Conservation (phyloP, 1,284 basidiomycete species). For the Microbotryomycetes sp. region DNA sequence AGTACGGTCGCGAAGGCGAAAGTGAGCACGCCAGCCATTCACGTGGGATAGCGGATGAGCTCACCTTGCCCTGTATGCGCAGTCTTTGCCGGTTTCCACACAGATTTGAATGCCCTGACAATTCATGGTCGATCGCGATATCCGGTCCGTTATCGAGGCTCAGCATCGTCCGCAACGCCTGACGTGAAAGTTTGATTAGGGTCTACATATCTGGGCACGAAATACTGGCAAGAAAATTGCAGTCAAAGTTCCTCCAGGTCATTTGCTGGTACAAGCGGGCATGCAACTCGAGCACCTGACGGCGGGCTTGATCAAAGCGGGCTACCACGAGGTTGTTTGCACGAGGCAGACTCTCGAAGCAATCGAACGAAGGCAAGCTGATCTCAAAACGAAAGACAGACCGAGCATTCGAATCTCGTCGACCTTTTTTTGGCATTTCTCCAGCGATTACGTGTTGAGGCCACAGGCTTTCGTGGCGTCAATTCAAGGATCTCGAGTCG, state of each 20-base stretch:
- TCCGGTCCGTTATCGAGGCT: constrained; percentile 48
- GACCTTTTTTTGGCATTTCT: constrained; percentile 90
- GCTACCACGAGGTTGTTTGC: constrained; percentile 84
- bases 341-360: constrained; percentile 65
- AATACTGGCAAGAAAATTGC: constrained; percentile 80
- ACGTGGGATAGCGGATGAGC: neutral
- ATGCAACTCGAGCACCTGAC: constrained; percentile 85
- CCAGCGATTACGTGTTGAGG: constrained; percentile 55
- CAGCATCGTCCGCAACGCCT: neutral
- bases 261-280: constrained; percentile 67
- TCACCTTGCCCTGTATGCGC: constrained; percentile 40
- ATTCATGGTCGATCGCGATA: constrained; percentile 84
- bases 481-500: neutral
- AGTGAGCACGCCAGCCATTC: constrained; percentile 14
- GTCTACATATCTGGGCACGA: constrained; percentile 80
- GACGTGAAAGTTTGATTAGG: constrained; percentile 34
- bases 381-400: constrained; percentile 52
- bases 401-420: constrained; percentile 84
- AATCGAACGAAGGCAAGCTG: constrained; percentile 54
- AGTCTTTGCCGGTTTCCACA: constrained; percentile 81
- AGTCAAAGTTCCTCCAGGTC: constrained; percentile 64
- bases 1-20: constrained; percentile 59
- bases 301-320: constrained; percentile 70
- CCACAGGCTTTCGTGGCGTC: neutral
- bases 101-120: constrained; percentile 66